Percentiles rank a stretch among this genome's conserved stretches.
phyloP scores from a whole-genome alignment of 306 rosid genomes.

The Acacia melanoxylon region DNA sequence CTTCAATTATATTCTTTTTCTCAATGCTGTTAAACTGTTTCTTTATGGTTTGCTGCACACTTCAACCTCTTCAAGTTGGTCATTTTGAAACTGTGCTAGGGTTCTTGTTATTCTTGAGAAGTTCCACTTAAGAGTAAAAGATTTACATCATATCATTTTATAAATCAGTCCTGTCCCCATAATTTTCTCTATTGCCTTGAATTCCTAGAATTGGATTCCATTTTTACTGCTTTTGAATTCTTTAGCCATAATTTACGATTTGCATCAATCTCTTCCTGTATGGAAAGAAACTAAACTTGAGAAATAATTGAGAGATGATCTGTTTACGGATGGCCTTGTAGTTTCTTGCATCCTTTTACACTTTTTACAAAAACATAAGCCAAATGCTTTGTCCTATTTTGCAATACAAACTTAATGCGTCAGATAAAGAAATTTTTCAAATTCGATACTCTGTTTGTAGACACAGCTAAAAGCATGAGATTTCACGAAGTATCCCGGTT shows the following conservation, averaged over 20 bases:
- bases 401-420: conserved; percentile 10
- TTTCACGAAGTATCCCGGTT: neutral
- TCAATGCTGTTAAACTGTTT: conserved; percentile 8
- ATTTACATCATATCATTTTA: neutral
- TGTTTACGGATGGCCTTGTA: neutral
- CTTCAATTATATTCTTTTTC: neutral
- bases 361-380: neutral
- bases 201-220: neutral
- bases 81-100: conserved; percentile 8
- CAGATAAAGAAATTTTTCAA: neutral
- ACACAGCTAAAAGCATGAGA: conserved; percentile 15
- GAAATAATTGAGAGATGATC: neutral
- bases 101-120: neutral
- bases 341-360: conserved; percentile 1
- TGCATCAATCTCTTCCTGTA: neutral
- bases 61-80: conserved; percentile 1
- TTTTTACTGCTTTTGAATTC: conserved; percentile 16
- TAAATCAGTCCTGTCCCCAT: conserved; percentile 9
- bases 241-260: conserved; percentile 1
- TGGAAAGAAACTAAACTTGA: neutral
- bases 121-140: conserved; percentile 15
- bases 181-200: conserved; percentile 4
- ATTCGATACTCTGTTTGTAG: neutral
- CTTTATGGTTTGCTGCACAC: neutral
- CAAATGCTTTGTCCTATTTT: conserved; percentile 11